phyloP scores from a whole-genome alignment of 106 monocot species.

The Allium fistulosum region DNA sequence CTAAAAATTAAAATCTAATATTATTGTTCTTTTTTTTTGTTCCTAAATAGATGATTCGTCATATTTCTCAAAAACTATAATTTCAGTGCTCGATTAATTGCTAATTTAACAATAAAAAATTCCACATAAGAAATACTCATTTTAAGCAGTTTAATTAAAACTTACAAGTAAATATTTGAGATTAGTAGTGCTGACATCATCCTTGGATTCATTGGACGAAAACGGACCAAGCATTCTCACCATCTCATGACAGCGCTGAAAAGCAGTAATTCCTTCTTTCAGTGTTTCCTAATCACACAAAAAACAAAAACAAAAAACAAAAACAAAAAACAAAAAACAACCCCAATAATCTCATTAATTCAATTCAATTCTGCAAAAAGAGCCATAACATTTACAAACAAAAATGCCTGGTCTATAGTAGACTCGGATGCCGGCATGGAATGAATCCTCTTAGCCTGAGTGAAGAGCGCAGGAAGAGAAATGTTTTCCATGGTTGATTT shows the following conservation, averaged over 20 bases:
- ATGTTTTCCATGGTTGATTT: slow-evolving; percentile 42
- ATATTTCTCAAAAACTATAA: too few relatives aligned
- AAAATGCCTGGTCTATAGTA: slow-evolving; percentile 38
- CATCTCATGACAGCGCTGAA: slow-evolving; percentile 28
- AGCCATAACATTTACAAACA: not conserved
- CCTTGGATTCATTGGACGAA: slow-evolving; percentile 83
- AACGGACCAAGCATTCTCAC: slow-evolving; percentile 87
- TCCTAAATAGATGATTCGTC: too few relatives aligned
- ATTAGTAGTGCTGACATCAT: slow-evolving; percentile 89
- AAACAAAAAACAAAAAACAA: too few relatives aligned
- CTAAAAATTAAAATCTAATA: too few relatives aligned
- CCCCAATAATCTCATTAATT: too few relatives aligned
- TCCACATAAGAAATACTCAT: too few relatives aligned
- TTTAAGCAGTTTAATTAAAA: not conserved
- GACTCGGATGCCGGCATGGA: slow-evolving; percentile 49
- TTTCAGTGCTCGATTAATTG: too few relatives aligned
- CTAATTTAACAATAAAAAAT: too few relatives aligned
- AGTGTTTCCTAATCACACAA: too few relatives aligned
- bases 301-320: too few relatives aligned
- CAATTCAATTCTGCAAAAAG: too few relatives aligned
- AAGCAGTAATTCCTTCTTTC: not conserved
- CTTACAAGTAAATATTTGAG: slow-evolving; percentile 87
- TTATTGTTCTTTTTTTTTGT: too few relatives aligned
- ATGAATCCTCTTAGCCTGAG: slow-evolving; percentile 59
- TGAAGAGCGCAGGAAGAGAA: slow-evolving; percentile 80